Evolutionary conservation across 108 stramenopile genomes (phyloP).

Genomic region (Parietichytrium sp.): DNA sequence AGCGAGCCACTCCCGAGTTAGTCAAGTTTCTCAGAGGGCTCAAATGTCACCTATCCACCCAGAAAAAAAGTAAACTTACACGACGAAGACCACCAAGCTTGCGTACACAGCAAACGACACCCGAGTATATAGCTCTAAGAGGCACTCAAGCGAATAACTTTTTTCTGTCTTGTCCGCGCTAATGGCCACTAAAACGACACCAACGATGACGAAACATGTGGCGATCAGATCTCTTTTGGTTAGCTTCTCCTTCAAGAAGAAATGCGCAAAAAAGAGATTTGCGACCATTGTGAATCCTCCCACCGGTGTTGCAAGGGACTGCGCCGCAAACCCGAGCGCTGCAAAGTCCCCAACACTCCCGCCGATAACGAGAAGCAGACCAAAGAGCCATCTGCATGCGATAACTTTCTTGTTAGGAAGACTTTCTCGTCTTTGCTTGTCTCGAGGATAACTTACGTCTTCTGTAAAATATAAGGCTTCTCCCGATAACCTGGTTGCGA

Average conservation of each 20-base stretch:
- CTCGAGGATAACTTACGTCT: no score
- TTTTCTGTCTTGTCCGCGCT: conserved; percentile 28
- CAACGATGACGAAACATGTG: conserved; percentile 33
- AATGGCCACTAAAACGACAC: not conserved
- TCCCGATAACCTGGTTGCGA: not conserved
- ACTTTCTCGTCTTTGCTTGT: no score
- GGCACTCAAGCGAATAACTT: conserved; percentile 23
- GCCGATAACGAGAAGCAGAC: conserved; percentile 7
- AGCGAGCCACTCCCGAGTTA: not conserved
- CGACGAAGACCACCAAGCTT: not conserved
- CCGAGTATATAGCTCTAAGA: not conserved
- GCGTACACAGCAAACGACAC: conserved; percentile 33
- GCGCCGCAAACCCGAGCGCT: conserved; percentile 40
- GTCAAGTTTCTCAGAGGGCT: not conserved
- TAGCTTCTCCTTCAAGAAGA: conserved; percentile 34
- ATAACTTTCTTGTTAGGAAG: no score
- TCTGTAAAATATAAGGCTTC: conserved; percentile 7
- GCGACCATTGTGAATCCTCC: conserved; percentile 43
- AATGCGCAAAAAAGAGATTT: conserved; percentile 43
- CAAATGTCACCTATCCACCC: not conserved
- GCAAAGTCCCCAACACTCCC: conserved; percentile 41
- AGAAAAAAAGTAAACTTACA: not conserved
- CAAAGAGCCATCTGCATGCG: conserved; percentile 15
- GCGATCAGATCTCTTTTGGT: not conserved
- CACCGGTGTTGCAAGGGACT: conserved; percentile 39